Evolutionary conservation across 495 filamentous ascomycete species (phyloP).

Genomic region (Margaritispora aquatica): DNA sequence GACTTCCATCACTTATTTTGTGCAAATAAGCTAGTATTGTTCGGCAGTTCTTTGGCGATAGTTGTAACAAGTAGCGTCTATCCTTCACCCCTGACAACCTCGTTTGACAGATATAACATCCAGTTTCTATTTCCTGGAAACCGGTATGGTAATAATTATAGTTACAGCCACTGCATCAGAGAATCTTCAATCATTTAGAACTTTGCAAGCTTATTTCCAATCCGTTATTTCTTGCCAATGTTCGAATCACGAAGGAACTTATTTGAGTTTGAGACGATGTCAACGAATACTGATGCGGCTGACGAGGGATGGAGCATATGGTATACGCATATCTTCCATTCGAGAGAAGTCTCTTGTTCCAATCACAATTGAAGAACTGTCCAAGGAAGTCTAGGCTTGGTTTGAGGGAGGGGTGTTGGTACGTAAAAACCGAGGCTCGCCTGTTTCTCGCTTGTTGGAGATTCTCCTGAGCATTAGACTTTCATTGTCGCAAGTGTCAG

Average conservation of each 20-base stretch:
- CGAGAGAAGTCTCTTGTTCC: neutral
- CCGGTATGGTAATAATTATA: too few relatives aligned
- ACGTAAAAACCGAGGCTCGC: neutral
- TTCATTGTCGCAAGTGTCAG: neutral
- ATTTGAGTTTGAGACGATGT: neutral
- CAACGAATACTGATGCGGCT: too few relatives aligned
- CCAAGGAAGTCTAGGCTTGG: neutral
- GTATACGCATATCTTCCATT: too few relatives aligned
- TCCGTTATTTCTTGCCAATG: neutral
- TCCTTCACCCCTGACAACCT: too few relatives aligned
- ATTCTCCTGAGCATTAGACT: neutral
- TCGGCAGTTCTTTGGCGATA: too few relatives aligned
- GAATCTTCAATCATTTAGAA: neutral
- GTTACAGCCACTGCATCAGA: neutral
- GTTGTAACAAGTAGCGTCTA: too few relatives aligned
- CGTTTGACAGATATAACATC: too few relatives aligned
- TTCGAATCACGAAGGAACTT: neutral
- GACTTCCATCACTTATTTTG: neutral
- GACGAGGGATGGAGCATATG: too few relatives aligned
- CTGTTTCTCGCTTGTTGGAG: neutral
- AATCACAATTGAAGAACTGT: neutral
- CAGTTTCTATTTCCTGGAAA: too few relatives aligned
- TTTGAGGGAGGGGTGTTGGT: neutral
- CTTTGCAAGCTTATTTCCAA: neutral
- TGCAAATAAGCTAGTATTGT: too few relatives aligned